These are phyloP conservation scores for Aspergillus latus DNA, from an alignment of 2,329 filamentous ascomycete species.

Conservation along the genomic window DNA sequence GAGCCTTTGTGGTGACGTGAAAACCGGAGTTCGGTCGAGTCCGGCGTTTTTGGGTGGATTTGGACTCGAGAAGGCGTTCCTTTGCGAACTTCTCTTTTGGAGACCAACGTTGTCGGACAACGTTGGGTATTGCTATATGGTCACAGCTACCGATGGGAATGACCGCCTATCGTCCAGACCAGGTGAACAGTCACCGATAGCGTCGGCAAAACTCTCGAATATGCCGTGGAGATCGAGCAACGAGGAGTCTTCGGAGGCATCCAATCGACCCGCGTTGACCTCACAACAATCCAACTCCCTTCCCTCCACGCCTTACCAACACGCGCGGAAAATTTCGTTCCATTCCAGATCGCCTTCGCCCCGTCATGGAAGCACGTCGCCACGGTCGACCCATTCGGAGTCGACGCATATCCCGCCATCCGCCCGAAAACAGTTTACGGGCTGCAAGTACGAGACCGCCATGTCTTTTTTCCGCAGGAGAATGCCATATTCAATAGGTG, in stretches of 20 bases:
- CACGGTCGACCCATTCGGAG: conserved; percentile 86
- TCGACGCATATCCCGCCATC: conserved; percentile 73
- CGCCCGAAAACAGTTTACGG: conserved; percentile 63
- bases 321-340: conserved; percentile 77
- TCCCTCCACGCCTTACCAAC: conserved; percentile 89
- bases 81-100: conserved; percentile 14
- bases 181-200: conserved; percentile 46
- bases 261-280: conserved; percentile 51
- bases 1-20: conserved; percentile 4
- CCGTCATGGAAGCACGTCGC: conserved; percentile 74
- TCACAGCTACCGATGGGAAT: conserved; percentile 45
- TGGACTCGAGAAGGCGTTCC: conserved; percentile 6
- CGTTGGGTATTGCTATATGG: conserved; percentile 43
- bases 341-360: conserved; percentile 80
- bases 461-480: conserved; percentile 77
- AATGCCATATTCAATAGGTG: conserved; percentile 90
- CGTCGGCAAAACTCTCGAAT: conserved; percentile 39
- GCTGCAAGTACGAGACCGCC: conserved; percentile 87
- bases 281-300: conserved; percentile 81
- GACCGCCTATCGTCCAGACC: conserved; percentile 37
- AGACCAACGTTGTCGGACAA: conserved; percentile 32
- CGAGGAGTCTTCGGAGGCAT: conserved; percentile 36
- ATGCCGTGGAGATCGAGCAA: conserved; percentile 43
- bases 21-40: conserved; percentile 12
- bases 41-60: conserved; percentile 9